phyloP scores from a whole-genome alignment of 2,329 filamentous ascomycete genomes.

The Diaporthe citrichinensis region DNA sequence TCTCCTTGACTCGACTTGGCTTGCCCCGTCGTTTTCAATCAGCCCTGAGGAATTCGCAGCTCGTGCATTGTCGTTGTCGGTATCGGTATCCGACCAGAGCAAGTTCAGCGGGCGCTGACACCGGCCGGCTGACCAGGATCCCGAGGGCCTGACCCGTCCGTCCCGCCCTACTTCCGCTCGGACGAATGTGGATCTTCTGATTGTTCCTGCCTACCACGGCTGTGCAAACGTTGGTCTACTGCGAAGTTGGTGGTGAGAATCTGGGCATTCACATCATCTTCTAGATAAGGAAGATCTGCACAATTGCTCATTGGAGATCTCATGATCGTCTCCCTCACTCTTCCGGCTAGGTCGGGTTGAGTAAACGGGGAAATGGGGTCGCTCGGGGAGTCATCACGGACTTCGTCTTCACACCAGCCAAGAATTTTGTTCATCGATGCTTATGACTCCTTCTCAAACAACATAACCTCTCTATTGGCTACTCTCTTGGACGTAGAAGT shows the following conservation, averaged over 20 bases:
- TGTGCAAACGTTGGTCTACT: background rate
- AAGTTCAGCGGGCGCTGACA: conserved; percentile 18
- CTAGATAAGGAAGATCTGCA: background rate
- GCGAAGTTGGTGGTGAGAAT: background rate
- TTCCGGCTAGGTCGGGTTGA: background rate
- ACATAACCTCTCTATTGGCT: conserved; percentile 87
- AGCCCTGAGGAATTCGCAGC: background rate
- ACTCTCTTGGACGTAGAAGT: conserved; percentile 78
- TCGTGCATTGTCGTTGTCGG: background rate
- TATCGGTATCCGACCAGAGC: conserved; percentile 1
- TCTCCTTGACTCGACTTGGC: background rate
- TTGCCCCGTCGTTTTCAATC: background rate
- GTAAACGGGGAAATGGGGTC: conserved; percentile 34
- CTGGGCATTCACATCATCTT: background rate
- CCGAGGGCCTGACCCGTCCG: conserved; percentile 13
- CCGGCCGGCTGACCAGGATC: conserved; percentile 13
- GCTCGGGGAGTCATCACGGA: conserved; percentile 21
- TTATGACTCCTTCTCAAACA: conserved; percentile 97
- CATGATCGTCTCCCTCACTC: background rate
- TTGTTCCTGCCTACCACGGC: background rate
- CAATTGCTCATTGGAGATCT: background rate
- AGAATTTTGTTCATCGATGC: conserved; percentile 90
- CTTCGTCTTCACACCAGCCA: conserved; percentile 12
- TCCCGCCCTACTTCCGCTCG: background rate
- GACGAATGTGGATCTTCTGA: background rate